Evolutionary conservation across 73 alveolate species (phyloP).

Genomic region (Paramecium octaurelia): DNA sequence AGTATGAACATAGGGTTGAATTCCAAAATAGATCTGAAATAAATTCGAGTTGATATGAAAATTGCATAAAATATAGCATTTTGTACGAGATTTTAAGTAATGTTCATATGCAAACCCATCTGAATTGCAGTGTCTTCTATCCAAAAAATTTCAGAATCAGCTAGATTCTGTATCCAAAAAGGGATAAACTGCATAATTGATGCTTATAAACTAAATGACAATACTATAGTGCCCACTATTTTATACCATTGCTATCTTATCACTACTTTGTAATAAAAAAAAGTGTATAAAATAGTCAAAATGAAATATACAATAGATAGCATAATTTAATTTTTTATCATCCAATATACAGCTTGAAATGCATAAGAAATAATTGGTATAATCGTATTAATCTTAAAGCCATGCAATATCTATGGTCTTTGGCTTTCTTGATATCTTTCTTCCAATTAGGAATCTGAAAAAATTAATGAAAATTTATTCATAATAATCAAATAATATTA

Average conservation of each 20-base stretch:
- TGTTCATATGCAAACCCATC: neutral
- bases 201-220: neutral
- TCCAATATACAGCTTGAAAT: neutral
- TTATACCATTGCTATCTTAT: neutral
- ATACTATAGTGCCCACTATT: neutral
- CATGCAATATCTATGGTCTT: neutral
- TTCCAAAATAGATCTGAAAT: neutral
- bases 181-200: neutral
- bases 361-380: neutral
- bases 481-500: neutral
- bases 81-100: neutral
- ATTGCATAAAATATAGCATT: neutral
- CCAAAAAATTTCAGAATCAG: neutral
- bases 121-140: neutral
- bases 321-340: neutral
- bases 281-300: neutral
- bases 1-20: neutral
- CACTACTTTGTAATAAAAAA: neutral
- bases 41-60: neutral
- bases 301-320: neutral
- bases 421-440: neutral
- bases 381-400: neutral
- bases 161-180: neutral
- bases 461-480: neutral
- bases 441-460: neutral